Evolutionary conservation across 2,329 filamentous ascomycete species (phyloP), one percentile per base, ranked within the genome.

Genomic region (Paracorniculantispora psalliotae): DNA sequence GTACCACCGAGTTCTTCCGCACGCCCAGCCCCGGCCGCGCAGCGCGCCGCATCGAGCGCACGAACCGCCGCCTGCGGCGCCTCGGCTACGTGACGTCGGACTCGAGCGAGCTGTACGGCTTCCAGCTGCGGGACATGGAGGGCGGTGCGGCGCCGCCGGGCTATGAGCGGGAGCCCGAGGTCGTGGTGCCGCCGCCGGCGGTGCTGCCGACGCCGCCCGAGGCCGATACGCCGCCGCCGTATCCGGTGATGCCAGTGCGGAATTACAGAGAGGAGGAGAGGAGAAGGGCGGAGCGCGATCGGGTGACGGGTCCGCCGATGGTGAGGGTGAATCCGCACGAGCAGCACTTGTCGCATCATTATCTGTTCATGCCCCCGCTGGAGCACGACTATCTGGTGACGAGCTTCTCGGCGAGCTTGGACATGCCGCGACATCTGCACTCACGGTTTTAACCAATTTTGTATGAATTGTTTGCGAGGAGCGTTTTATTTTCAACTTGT

Each of bases 21-120:
- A 19, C 25, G 2, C 54, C 54, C 3, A 28, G 30, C 8, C 44
- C 54, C 5, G 46, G 9, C 10, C 19, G 25, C 47, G 15, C 17
- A 35, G 41, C 41, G 26, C 52, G 47, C 8, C 46, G 41, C n/a
- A 23, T 41, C 30, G 54, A 49, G 44, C 44, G 54, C 17, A 44
- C 49, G 13, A 57, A 57, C 54, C 54, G 26, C 25, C 55, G 55
- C 21, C 46, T 57, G 19, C 47, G 47, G n/a, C 55, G 47, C 37
- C 33, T 46, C 15, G 55, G 55, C 26, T 50, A 57, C 46, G 15
- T 15, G n/a, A 30, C 47, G 2, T 28, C 55, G 1, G 46, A 50
- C 23, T 19, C 35, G 43, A 17, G 19, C 12, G 54, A 55, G 30
- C 21, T 19, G n/a, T 17, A 37, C 54, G 54, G 44, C 8, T n/a